Base-by-base conservation (phyloP, 1,284 basidiomycete genomes). In the Cutaneotrichosporon curvatum region DNA sequence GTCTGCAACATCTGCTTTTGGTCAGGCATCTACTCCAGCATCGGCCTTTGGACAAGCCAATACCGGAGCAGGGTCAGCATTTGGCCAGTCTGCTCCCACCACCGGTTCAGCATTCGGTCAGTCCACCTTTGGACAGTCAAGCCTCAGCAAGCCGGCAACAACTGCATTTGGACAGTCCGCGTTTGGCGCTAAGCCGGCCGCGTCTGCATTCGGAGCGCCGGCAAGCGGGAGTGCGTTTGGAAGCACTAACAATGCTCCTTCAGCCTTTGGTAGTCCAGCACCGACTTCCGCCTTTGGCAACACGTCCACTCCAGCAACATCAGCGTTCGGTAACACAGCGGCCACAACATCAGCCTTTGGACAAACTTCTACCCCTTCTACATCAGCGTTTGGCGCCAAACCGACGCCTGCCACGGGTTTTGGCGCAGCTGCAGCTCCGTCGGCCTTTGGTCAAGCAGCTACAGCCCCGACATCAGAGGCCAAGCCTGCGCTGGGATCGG, bases 331-430 rank as follows among this genome's bases (percentile, higher is more conserved):
- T 3, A 37, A 52, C 11, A 33, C 37, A 5, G 25, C 48, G 18
- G 38, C n/a, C n/a, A n/a, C n/a, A n/a, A n/a, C 45, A 8, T 22
- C 67, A 1, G 67, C 60, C 1, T 72, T 71, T 40, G 70, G 67
- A 7, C 34, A 51, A 15, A 28, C 25, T 28, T 12, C 25, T 28
- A 12, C 25, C 42, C 61, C 20, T 23, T 43, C 55, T 21, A 28
- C 50, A 1, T 55, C 61, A 0, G 58, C 56, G 9, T 64, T 62
- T 37, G 54, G 54, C 12, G 39, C 32, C 28, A 18, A 25, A n/a
- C 19, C 40, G n/a, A n/a, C n/a, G n/a, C n/a, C n/a, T 19, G 2
- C 40, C 30, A 15, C 38, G 6, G 22, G 38, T 18, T 30, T 28
- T 22, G n/a, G n/a, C n/a, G n/a, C n/a, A n/a, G n/a, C n/a, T n/a